These are phyloP conservation scores for Yamadazyma dendronema DNA, from an alignment of 1,139 yeast species.

Conservation along the genomic window DNA sequence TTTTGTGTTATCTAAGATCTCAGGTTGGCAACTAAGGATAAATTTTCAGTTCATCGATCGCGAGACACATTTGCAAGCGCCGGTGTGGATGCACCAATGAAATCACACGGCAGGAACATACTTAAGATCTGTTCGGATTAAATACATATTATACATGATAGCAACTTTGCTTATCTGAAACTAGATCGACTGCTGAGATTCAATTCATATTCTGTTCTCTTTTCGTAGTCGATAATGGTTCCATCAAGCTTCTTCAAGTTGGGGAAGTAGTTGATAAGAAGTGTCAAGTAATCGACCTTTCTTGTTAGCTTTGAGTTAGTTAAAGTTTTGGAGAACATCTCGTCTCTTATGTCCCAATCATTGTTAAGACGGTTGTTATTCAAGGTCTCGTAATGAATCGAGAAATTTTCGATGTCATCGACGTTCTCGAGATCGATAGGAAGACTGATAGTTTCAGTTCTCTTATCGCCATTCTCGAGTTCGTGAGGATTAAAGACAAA, in stretches of 20 bases:
- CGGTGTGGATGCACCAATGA: not conserved
- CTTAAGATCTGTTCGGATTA: too few species aligned
- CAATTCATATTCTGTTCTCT: conserved; percentile 6
- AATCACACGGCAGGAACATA: too few species aligned
- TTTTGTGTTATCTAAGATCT: conserved; percentile 4
- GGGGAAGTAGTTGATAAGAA: conserved; percentile 35
- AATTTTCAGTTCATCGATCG: conserved; percentile 10
- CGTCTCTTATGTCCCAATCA: conserved; percentile 41
- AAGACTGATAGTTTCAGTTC: conserved; percentile 10
- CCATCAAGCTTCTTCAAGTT: conserved; percentile 43
- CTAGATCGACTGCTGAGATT: not conserved
- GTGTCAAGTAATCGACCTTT: conserved; percentile 38
- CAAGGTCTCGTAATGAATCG: conserved; percentile 40
- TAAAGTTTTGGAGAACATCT: conserved; percentile 25
- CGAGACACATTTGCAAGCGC: too few species aligned
- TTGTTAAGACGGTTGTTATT: conserved; percentile 18
- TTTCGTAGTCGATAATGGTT: conserved; percentile 9
- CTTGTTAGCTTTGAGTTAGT: conserved; percentile 22
- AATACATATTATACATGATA: too few species aligned
- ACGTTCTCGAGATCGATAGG: conserved; percentile 42
- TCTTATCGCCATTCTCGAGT: conserved; percentile 20
- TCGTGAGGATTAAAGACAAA: conserved; percentile 52
- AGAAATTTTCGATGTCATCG: conserved; percentile 48
- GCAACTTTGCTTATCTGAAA: not conserved
- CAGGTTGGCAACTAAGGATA: conserved; percentile 6